Conservation (phyloP, 2,329 filamentous ascomycete species). For the Anisogramma anomala region DNA sequence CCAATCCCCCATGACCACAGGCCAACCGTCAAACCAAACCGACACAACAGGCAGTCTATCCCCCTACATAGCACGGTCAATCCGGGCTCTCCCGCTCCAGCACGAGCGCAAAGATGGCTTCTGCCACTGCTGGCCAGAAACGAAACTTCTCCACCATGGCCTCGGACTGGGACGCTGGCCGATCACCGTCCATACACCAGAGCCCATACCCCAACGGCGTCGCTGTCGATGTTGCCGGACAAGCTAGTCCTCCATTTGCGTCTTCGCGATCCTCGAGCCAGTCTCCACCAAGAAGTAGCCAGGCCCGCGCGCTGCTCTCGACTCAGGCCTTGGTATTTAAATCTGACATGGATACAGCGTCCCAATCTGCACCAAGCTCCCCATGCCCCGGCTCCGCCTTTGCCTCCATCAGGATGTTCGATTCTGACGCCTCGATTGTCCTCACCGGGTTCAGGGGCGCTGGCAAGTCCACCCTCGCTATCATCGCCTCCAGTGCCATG, state of each 20-base stretch:
- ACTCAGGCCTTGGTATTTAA: background rate
- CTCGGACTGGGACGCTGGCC: conserved; percentile 9
- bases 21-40: no score
- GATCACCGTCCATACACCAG: background rate
- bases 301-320: background rate
- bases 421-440: conserved; percentile 56
- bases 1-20: no score
- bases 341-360: conserved; percentile 6
- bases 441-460: conserved; percentile 62
- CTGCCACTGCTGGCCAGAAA: conserved; percentile 17
- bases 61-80: no score
- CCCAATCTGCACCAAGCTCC: conserved; percentile 14
- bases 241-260: background rate
- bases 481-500: conserved; percentile 63
- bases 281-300: conserved; percentile 12
- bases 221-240: background rate
- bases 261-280: conserved; percentile 1
- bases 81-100: background rate
- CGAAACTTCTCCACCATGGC: conserved; percentile 18
- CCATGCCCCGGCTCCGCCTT: conserved; percentile 9
- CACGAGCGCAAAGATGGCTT: conserved; percentile 13
- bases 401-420: conserved; percentile 30
- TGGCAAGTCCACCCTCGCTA: conserved; percentile 63
- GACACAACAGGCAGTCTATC: no score
- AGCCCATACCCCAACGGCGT: conserved; percentile 3